A percentile compares a stretch with the other conserved stretches of the same genome.
Conservation (phyloP, 2,329 filamentous ascomycete species). For the Penicillium hordei region DNA sequence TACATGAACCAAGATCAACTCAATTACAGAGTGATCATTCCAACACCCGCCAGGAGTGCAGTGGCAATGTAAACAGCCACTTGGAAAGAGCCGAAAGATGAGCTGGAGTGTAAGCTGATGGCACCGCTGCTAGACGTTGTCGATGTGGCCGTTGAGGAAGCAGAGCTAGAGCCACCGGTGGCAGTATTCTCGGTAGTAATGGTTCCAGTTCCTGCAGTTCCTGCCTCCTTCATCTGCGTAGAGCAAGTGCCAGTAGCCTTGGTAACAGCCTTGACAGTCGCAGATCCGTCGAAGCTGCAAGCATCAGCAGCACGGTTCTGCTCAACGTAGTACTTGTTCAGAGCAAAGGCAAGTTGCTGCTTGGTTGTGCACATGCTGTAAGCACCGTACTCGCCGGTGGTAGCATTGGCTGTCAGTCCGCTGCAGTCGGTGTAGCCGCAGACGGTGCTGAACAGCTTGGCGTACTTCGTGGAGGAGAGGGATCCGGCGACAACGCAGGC, state of each 20-base stretch:
- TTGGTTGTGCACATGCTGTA: slow-evolving; percentile 48
- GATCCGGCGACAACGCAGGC: slow-evolving; percentile 63
- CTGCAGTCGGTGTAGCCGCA: slow-evolving; percentile 44
- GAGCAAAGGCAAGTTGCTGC: slow-evolving; percentile 46
- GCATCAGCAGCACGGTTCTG: slow-evolving; percentile 40
- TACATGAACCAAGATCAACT: not conserved
- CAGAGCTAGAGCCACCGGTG: slow-evolving; percentile 17
- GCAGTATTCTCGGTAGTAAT: slow-evolving; percentile 39
- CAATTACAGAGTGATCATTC: slow-evolving; percentile 42
- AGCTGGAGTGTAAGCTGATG: slow-evolving; percentile 22
- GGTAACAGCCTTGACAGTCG: slow-evolving; percentile 38
- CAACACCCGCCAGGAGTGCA: slow-evolving; percentile 39
- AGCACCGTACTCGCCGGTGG: slow-evolving; percentile 45
- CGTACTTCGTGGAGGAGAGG: slow-evolving; percentile 23
- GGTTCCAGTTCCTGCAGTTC: slow-evolving; percentile 40
- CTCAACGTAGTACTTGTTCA: slow-evolving; percentile 47
- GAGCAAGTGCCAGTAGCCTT: slow-evolving; percentile 40
- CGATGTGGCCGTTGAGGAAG: slow-evolving; percentile 17
- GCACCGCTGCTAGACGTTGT: slow-evolving; percentile 28
- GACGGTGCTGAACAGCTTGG: slow-evolving; percentile 60
- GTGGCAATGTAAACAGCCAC: slow-evolving; percentile 36
- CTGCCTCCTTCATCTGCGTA: slow-evolving; percentile 42
- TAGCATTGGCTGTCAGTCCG: slow-evolving; percentile 42
- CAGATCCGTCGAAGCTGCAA: slow-evolving; percentile 46
- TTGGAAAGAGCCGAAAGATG: slow-evolving; percentile 36